Evolutionary conservation across 1,284 basidiomycete genomes (phyloP).

Genomic region (Gomphus sp.): DNA sequence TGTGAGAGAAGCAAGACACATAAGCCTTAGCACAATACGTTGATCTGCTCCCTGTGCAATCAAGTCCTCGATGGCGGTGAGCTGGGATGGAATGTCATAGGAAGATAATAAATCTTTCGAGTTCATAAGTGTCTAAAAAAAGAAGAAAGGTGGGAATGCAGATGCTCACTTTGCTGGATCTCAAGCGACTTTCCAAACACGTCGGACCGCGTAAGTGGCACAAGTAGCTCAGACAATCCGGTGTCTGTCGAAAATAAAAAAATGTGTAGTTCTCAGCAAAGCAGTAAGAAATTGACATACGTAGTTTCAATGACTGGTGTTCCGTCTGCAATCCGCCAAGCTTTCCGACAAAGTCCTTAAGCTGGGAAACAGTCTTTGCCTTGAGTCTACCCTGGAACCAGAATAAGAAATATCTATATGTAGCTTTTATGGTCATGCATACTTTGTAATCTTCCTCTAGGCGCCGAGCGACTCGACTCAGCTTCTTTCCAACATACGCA

Average conservation of each 20-base stretch:
- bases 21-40: constrained; percentile 66
- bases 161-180: constrained; percentile 82
- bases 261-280: constrained; percentile 6
- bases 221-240: constrained; percentile 84
- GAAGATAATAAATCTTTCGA: constrained; percentile 79
- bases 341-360: constrained; percentile 93
- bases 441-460: constrained; percentile 92
- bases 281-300: constrained; percentile 36
- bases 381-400: constrained; percentile 50
- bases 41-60: constrained; percentile 79
- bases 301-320: constrained; percentile 81
- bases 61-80: constrained; percentile 78
- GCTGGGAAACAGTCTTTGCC: constrained; percentile 87
- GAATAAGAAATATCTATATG: background rate
- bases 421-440: constrained; percentile 11
- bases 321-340: constrained; percentile 87
- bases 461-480: constrained; percentile 76
- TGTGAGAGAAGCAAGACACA: constrained; percentile 82
- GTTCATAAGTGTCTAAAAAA: constrained; percentile 6
- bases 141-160: background rate
- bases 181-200: constrained; percentile 89
- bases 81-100: constrained; percentile 71
- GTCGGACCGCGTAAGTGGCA: constrained; percentile 79
- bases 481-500: constrained; percentile 77
- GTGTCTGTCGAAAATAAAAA: constrained; percentile 64